Conservation (phyloP, 805 yeast species). For the Ogataea siamensis region DNA sequence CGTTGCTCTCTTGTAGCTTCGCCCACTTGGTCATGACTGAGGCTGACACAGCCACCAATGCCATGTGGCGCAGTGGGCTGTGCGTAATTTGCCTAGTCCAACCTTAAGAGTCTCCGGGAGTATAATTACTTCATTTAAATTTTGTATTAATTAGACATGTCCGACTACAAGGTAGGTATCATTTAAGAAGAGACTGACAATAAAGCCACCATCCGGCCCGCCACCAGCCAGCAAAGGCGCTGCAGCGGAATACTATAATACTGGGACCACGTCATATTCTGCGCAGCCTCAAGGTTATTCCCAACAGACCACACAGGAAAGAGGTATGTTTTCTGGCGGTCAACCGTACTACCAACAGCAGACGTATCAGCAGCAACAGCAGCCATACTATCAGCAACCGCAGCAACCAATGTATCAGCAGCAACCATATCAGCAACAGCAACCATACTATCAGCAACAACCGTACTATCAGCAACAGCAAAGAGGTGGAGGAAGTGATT, state of each 20-base stretch:
- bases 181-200: not conserved
- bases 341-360: slow-evolving; percentile 9
- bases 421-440: slow-evolving; percentile 23
- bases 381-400: slow-evolving; percentile 11
- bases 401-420: slow-evolving; percentile 29
- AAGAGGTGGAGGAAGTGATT: slow-evolving; percentile 36
- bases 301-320: slow-evolving; percentile 15
- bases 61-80: not conserved
- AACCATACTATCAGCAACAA: slow-evolving; percentile 28
- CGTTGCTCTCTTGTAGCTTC: too few relatives aligned
- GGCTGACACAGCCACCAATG: not conserved
- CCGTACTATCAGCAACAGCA: slow-evolving; percentile 44
- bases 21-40: too few relatives aligned
- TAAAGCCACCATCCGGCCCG: slow-evolving; percentile 12
- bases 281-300: slow-evolving; percentile 9
- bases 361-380: slow-evolving; percentile 5
- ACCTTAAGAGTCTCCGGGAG: not conserved
- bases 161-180: slow-evolving; percentile 14
- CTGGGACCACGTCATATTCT: slow-evolving; percentile 8
- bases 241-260: slow-evolving; percentile 17
- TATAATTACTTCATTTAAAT: not conserved
- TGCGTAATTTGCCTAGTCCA: not conserved
- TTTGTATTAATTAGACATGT: slow-evolving; percentile 1
- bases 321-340: slow-evolving; percentile 13
- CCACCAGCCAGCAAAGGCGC: slow-evolving; percentile 14